Base-by-base conservation (phyloP, 192 early-diverging fungal species). In the Podila epicladia region DNA sequence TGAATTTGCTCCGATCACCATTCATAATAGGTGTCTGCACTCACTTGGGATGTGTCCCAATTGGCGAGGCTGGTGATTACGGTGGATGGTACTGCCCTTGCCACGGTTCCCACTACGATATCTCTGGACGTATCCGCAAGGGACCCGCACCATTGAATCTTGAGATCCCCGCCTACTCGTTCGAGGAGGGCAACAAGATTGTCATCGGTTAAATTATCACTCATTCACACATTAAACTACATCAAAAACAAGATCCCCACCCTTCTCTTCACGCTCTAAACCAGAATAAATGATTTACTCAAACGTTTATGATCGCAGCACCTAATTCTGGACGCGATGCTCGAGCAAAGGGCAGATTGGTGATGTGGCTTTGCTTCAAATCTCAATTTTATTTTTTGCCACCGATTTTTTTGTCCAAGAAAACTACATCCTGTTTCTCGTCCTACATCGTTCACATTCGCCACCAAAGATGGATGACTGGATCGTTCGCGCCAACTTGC, bases 21-120 rank as follows among this genome's bases (percentile, higher is more conserved):
- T 15, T 51, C 31, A 9, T 82, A 95, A 97, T 75, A 75, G 79
- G 64, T 57, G 74, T 68, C 67, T 79, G 76, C 65, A 70, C 92
- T 66, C 93, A 93, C 89, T 86, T 96, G 86, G 97, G 97, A 73
- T 99, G 97, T 88, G 97, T 99, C 65, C 97, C 97, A 67, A 94
- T 98, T 73, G 96, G 96, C 49, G 97, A 99, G 82, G 91, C 97
- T 82, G 97, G 97, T 82, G 97, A 99, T 62, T 99, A 90, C 85
- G 95, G 95, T 82, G 97, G 97, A 75, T 99, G 97, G 97, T 99
- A 97, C 92, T 99, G 97, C 87, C 97, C 97, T 63, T 99, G 97
- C 92, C 97, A 99, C 88, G 97, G 97, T 66, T 99, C 97, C 48
- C 97, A 99, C 83, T 99, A 99, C 85, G 97, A 99, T 84, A 96